A percentile compares a stretch with the other conserved stretches of the same genome.
phyloP scores from a whole-genome alignment of 805 yeast species.

The Blastobotrys americana region DNA sequence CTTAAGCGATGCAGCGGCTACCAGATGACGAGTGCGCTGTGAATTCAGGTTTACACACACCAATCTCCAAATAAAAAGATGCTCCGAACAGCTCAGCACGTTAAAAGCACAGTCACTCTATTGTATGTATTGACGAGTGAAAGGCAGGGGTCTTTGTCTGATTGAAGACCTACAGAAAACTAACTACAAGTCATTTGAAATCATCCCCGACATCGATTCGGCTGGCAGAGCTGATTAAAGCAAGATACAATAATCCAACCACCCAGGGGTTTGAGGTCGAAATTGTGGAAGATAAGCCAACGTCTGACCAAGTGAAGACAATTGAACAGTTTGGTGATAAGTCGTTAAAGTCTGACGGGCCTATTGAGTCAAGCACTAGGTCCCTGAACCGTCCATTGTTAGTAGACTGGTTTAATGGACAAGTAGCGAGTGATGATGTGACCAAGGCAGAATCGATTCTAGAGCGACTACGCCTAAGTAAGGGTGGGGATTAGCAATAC shows the following conservation, averaged over 20 bases:
- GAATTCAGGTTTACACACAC: too few relatives aligned
- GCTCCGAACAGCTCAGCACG: conserved; percentile 26
- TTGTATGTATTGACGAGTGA: conserved; percentile 22
- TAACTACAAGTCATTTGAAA: conserved; percentile 19
- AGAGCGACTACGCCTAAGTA: too few relatives aligned
- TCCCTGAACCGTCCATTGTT: conserved; percentile 40
- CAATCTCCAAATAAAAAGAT: conserved; percentile 15
- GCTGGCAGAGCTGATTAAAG: conserved; percentile 17
- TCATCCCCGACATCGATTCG: conserved; percentile 16
- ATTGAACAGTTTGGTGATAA: conserved; percentile 16
- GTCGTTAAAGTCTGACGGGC: conserved; percentile 4
- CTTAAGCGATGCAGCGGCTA: too few relatives aligned
- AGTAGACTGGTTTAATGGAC: conserved; percentile 56
- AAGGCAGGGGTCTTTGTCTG: not conserved
- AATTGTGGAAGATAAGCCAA: conserved; percentile 27
- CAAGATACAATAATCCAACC: conserved; percentile 18
- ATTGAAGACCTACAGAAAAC: not conserved
- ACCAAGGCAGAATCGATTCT: conserved; percentile 39
- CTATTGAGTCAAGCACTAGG: not conserved
- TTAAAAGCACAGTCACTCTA: conserved; percentile 26
- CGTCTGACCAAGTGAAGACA: conserved; percentile 24
- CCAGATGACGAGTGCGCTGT: too few relatives aligned
- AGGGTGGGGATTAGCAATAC: conserved; percentile 3
- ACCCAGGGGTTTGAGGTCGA: conserved; percentile 25
- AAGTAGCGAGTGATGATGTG: conserved; percentile 45